Conservation (phyloP, 2,329 filamentous ascomycete genomes). For the Tetracladium maxilliforme region DNA sequence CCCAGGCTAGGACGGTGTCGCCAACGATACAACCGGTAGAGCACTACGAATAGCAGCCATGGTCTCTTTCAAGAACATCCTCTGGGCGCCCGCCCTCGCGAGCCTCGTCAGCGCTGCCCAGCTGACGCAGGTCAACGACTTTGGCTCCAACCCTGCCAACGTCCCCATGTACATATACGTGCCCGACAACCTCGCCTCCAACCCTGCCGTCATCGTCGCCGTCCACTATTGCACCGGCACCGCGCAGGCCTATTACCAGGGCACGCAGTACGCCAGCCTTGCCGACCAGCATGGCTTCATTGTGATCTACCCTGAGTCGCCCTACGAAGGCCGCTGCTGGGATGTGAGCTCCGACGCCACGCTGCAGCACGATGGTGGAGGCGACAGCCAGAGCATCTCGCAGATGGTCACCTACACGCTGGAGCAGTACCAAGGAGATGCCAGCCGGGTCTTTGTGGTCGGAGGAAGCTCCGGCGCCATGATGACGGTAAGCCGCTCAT, state of each 20-base stretch:
- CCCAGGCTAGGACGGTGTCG: too few species aligned
- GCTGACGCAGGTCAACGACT: conserved; percentile 20
- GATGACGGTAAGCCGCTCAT: too few species aligned
- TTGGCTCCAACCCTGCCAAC: conserved; percentile 24
- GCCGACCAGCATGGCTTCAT: conserved; percentile 41
- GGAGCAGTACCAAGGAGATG: conserved; percentile 33
- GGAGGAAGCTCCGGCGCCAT: conserved; percentile 28
- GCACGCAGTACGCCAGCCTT: conserved; percentile 35
- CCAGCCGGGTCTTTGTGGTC: conserved; percentile 34
- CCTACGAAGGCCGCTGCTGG: conserved; percentile 38
- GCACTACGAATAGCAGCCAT: too few species aligned
- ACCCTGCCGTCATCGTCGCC: conserved; percentile 36
- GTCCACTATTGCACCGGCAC: conserved; percentile 42
- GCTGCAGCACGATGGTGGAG: conserved; percentile 39
- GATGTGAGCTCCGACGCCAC: conserved; percentile 36
- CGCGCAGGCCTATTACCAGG: conserved; percentile 29
- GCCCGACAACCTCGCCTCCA: conserved; percentile 23
- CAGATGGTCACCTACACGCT: conserved; percentile 44
- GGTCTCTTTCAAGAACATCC: too few species aligned
- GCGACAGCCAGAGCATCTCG: conserved; percentile 38
- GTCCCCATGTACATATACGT: conserved; percentile 29
- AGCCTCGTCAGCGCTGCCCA: too few species aligned
- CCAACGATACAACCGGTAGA: too few species aligned
- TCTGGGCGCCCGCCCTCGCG: too few species aligned
- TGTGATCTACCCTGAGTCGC: conserved; percentile 39